Conservation (phyloP, 2,329 filamentous ascomycete genomes). For the Phaeomoniella chlamydospora region DNA sequence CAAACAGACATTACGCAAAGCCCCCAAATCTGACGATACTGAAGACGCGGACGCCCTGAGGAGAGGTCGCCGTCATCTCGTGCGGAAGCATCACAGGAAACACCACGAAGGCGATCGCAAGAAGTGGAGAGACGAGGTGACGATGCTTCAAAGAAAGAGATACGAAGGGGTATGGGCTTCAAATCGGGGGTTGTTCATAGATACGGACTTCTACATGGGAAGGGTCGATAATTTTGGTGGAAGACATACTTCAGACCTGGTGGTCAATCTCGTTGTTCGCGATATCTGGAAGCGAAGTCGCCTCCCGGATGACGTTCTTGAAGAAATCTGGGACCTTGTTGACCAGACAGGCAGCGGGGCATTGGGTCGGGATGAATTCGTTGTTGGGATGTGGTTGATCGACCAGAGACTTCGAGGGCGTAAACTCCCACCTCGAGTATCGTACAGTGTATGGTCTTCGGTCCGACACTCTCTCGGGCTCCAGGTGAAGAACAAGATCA, state of each 20-base stretch:
- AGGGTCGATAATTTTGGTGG: neutral
- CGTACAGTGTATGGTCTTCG: conserved; percentile 27
- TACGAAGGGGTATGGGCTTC: conserved; percentile 37
- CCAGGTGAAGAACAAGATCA: neutral
- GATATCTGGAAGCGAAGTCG: conserved; percentile 35
- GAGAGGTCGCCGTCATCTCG: conserved; percentile 18
- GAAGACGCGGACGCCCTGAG: conserved; percentile 14
- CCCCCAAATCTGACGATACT: conserved; percentile 19
- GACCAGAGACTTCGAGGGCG: conserved; percentile 32
- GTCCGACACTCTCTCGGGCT: neutral
- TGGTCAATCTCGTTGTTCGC: conserved; percentile 29
- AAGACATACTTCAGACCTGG: conserved; percentile 19
- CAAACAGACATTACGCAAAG: conserved; percentile 26
- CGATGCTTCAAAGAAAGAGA: conserved; percentile 28
- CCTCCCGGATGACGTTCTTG: conserved; percentile 21
- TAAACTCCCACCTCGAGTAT: conserved; percentile 29
- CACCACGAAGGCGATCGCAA: conserved; percentile 33
- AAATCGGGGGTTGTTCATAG: conserved; percentile 26
- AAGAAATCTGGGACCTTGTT: conserved; percentile 32
- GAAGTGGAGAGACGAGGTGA: conserved; percentile 27
- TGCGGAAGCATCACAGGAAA: conserved; percentile 31
- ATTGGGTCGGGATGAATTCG: conserved; percentile 29
- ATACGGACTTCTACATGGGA: conserved; percentile 11
- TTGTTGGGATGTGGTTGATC: conserved; percentile 35
- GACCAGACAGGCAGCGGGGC: conserved; percentile 18